phyloP scores from a whole-genome alignment of 148 eudicot genomes.

The Chenopodium album region DNA sequence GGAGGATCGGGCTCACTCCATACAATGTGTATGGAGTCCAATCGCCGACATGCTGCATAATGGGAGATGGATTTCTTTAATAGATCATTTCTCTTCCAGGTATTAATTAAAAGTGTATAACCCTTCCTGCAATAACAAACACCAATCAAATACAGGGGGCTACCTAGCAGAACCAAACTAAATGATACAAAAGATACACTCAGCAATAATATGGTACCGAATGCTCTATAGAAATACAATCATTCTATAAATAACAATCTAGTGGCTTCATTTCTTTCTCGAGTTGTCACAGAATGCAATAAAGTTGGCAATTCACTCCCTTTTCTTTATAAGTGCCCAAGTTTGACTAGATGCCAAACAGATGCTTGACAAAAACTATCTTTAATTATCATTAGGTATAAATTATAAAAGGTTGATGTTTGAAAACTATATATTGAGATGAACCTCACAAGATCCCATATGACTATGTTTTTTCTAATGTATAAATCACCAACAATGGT shows the following conservation, averaged over 20 bases:
- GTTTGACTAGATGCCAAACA: no score
- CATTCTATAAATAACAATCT: background rate
- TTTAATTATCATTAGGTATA: no score
- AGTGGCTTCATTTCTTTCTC: background rate
- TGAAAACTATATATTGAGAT: no score
- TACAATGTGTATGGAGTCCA: slow-evolving; percentile 70
- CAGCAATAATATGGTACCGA: background rate
- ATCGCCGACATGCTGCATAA: slow-evolving; percentile 63
- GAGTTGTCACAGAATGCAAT: background rate
- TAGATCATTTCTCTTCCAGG: slow-evolving; percentile 93
- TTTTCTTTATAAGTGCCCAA: no score
- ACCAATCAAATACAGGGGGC: background rate
- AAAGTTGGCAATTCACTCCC: background rate
- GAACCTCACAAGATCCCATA: no score
- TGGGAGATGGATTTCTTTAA: slow-evolving; percentile 80
- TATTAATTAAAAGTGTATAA: slow-evolving; percentile 72
- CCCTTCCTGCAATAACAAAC: slow-evolving; percentile 52
- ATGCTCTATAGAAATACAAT: background rate
- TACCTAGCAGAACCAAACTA: background rate
- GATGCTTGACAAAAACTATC: no score
- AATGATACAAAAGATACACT: background rate
- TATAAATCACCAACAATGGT: no score
- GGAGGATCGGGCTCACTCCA: slow-evolving; percentile 96
- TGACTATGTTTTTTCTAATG: no score
- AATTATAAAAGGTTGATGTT: no score